Evolutionary conservation across 2,329 filamentous ascomycete species (phyloP), one percentile per base, ranked within the genome.

Genomic region (Aspergillus clavatus): DNA sequence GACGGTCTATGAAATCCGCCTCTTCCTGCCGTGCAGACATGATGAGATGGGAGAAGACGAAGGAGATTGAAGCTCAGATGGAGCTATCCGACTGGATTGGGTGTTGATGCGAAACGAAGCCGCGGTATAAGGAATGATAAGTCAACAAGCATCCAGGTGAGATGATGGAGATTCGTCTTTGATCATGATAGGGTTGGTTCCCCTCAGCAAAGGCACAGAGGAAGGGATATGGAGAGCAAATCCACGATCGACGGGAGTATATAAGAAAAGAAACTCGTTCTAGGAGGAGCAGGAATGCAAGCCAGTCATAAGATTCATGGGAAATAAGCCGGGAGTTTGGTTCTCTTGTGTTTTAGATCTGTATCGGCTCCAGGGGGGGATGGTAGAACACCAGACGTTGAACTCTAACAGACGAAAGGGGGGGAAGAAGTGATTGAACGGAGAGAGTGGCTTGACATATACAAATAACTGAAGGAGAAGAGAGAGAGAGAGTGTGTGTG

Each of bases 1-100:
- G 61, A 46, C 58, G 59, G 40, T 67, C 65, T 31, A 42, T 40
- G 45, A 35, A 18, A 10, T 35, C 31, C 10, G 31, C 31, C 18
- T 35, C 31, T 21, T 57, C 53, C 38, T 50, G 53, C 37, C 18
- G 14, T 24, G 37, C 22, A 18, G 42, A 44, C 48, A 50, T 47
- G 44, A 42, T 41, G 26, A 40, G 46, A 41, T 40, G 18, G 39
- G 42, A 50, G 52, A 36, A 43, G n/a, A n/a, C n/a, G n/a, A n/a
- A n/a, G n/a, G n/a, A n/a, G n/a, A n/a, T n/a, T n/a, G n/a, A n/a
- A n/a, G n/a, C n/a, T n/a, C 31, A 38, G 45, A 46, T 33, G 43
- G 38, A 31, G n/a, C n/a, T n/a, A n/a, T n/a, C n/a, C n/a, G n/a
- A 24, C 8, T 4, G 23, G 11, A 35, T 35, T 18, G 7, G 19